Evolutionary conservation across 202 grass and related monocot genomes (phyloP).

Genomic region (Setaria italica): DNA sequence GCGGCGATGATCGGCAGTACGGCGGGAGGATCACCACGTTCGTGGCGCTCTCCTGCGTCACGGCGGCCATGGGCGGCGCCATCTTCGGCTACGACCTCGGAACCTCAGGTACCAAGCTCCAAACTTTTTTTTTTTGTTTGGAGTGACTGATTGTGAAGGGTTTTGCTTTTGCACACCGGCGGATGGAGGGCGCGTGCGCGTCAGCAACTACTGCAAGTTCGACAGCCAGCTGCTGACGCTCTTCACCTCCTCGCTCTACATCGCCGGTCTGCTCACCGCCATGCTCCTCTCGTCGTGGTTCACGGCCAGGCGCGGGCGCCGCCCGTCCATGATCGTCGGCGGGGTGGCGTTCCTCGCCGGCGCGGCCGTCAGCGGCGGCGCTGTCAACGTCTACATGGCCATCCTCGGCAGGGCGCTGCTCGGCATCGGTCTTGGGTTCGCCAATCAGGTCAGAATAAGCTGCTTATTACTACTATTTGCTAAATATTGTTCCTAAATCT

Average conservation of each 20-base stretch:
- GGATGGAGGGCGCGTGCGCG: slow-evolving; percentile 11
- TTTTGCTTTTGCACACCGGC: background rate
- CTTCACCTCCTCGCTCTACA: slow-evolving; percentile 63
- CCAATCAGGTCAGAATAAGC: slow-evolving; percentile 50
- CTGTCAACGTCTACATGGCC: slow-evolving; percentile 58
- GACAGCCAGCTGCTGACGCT: slow-evolving; percentile 51
- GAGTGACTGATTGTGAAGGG: background rate
- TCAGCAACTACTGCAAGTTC: slow-evolving; percentile 59
- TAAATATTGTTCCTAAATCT: background rate
- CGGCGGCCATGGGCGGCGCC: slow-evolving; percentile 54
- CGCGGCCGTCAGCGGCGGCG: slow-evolving; percentile 46
- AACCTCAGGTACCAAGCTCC: background rate
- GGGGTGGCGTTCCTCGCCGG: slow-evolving; percentile 52
- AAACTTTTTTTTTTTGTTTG: background rate
- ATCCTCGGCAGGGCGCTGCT: slow-evolving; percentile 60
- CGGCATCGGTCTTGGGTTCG: slow-evolving; percentile 62
- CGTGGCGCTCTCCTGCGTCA: slow-evolving; percentile 52
- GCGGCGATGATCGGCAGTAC: background rate
- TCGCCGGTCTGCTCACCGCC: slow-evolving; percentile 54
- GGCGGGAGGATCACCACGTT: slow-evolving; percentile 49
- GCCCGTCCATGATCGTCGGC: slow-evolving; percentile 54
- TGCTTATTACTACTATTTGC: background rate
- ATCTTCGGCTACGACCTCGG: slow-evolving; percentile 61
- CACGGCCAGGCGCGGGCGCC: slow-evolving; percentile 44
- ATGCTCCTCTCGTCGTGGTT: slow-evolving; percentile 36